A percentile compares a stretch with the other conserved stretches of the same genome.
Evolutionary conservation across 768 basidiomycete species (phyloP).

Genomic region (button mushroom (Agaricus bisporus)): DNA sequence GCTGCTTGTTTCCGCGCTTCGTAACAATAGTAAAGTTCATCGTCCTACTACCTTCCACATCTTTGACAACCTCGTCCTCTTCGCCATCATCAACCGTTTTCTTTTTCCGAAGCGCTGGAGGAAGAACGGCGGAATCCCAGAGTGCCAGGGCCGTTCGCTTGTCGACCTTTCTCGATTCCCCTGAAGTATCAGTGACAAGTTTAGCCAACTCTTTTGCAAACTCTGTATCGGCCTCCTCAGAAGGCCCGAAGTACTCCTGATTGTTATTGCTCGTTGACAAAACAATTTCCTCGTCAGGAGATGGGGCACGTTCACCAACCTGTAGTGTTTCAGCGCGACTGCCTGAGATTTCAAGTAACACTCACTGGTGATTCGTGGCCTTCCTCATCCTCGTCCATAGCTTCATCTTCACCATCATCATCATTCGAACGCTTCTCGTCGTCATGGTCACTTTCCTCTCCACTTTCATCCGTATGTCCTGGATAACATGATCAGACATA

Average conservation of each 20-base stretch:
- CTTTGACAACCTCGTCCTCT: slow-evolving; percentile 34
- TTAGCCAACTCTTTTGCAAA: slow-evolving; percentile 96
- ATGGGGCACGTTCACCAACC: slow-evolving; percentile 67
- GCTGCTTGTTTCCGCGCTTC: slow-evolving; percentile 90
- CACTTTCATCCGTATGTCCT: slow-evolving; percentile 35
- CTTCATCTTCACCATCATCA: slow-evolving; percentile 43
- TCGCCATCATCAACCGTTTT: slow-evolving; percentile 54
- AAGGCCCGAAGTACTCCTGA: slow-evolving; percentile 73
- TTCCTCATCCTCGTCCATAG: slow-evolving; percentile 60
- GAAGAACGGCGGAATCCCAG: slow-evolving; percentile 84
- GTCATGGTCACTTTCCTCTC: slow-evolving; percentile 59
- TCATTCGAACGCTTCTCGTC: slow-evolving; percentile 47
- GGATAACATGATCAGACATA: background rate
- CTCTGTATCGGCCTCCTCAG: slow-evolving; percentile 86
- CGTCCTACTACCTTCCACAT: slow-evolving; percentile 28
- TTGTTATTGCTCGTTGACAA: slow-evolving; percentile 47
- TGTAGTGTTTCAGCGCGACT: slow-evolving; percentile 17
- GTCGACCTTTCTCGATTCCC: slow-evolving; percentile 81
- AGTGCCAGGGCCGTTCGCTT: slow-evolving; percentile 81
- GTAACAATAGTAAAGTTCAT: slow-evolving; percentile 95
- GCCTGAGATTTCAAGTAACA: background rate
- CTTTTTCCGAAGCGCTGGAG: slow-evolving; percentile 60
- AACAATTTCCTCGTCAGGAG: slow-evolving; percentile 77
- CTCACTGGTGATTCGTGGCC: slow-evolving; percentile 51
- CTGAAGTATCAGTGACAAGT: slow-evolving; percentile 83